A percentile compares a stretch with the other conserved stretches of the same genome.
phyloP scores from a whole-genome alignment of 257 asterid genomes.

The Echites panduratus region DNA sequence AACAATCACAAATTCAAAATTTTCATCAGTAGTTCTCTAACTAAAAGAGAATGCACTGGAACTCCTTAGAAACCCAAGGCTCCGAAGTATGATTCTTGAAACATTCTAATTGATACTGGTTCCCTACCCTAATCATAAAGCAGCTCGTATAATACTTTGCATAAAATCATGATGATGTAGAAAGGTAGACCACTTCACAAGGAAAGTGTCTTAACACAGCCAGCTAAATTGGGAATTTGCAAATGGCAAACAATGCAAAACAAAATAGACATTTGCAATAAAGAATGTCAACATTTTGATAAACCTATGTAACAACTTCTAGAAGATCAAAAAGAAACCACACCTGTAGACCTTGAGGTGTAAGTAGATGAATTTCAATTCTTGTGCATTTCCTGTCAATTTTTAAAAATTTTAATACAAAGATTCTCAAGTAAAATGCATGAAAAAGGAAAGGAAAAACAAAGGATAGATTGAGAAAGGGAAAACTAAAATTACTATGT shows the following conservation, averaged over 20 bases:
- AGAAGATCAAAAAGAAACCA: constrained; percentile 11
- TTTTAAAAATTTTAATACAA: neutral
- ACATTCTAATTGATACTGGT: no score
- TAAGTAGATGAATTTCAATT: constrained; percentile 77
- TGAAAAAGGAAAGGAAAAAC: neutral
- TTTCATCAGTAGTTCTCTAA: no score
- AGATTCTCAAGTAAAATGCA: constrained; percentile 3
- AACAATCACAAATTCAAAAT: neutral
- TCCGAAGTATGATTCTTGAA: no score
- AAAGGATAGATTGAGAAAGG: neutral
- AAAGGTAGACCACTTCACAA: neutral
- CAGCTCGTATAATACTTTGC: no score
- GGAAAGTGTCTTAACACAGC: neutral
- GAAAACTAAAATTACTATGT: neutral
- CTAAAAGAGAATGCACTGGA: no score
- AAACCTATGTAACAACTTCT: neutral
- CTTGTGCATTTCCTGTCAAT: constrained; percentile 81
- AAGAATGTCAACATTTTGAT: constrained; percentile 5
- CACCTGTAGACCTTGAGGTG: constrained; percentile 95
- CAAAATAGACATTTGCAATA: neutral
- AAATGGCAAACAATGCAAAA: neutral
- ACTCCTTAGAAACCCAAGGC: no score
- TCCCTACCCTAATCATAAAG: no score
- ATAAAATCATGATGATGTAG: neutral
- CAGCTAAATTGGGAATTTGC: neutral